phyloP scores from a whole-genome alignment of 352 stramenopile genomes.

The Discostella stelligera region DNA sequence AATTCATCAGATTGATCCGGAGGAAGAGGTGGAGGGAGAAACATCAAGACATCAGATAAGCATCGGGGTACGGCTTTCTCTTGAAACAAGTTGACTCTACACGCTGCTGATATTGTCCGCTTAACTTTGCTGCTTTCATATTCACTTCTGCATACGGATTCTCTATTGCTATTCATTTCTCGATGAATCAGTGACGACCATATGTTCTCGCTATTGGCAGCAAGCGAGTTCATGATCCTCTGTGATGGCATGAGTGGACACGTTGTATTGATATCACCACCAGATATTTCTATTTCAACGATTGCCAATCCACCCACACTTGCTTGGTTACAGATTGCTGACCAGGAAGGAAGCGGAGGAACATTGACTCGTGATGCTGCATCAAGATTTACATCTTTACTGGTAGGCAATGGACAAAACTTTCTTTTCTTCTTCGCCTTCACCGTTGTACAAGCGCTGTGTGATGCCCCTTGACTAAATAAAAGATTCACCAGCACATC shows the following conservation, averaged over 20 bases:
- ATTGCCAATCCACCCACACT: slow-evolving; percentile 53
- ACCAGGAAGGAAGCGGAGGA: slow-evolving; percentile 63
- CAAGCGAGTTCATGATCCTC: slow-evolving; percentile 22
- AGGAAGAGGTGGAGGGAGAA: slow-evolving; percentile 41
- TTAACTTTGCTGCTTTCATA: slow-evolving; percentile 13
- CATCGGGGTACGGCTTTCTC: slow-evolving; percentile 45
- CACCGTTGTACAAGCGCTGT: slow-evolving; percentile 7
- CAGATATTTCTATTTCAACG: slow-evolving; percentile 59
- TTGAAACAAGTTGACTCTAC: slow-evolving; percentile 71
- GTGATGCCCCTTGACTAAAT: slow-evolving; percentile 20
- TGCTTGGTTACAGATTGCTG: slow-evolving; percentile 62
- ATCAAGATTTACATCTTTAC: slow-evolving; percentile 1
- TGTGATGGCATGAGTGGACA: slow-evolving; percentile 39
- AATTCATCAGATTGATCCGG: slow-evolving; percentile 24
- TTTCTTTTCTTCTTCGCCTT: slow-evolving; percentile 46
- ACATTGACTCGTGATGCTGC: slow-evolving; percentile 18
- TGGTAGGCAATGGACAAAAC: background rate
- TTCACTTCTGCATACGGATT: slow-evolving; percentile 7
- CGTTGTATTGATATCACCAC: slow-evolving; percentile 17
- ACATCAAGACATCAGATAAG: slow-evolving; percentile 64
- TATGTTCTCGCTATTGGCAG: slow-evolving; percentile 24
- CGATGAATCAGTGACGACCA: slow-evolving; percentile 19
- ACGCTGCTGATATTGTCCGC: slow-evolving; percentile 43
- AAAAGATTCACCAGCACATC: slow-evolving; percentile 62
- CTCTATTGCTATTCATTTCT: background rate